Percentiles rank a stretch among this genome's conserved stretches.
phyloP scores from a whole-genome alignment of 2,329 filamentous ascomycete genomes.

The Fusarium beomiforme region DNA sequence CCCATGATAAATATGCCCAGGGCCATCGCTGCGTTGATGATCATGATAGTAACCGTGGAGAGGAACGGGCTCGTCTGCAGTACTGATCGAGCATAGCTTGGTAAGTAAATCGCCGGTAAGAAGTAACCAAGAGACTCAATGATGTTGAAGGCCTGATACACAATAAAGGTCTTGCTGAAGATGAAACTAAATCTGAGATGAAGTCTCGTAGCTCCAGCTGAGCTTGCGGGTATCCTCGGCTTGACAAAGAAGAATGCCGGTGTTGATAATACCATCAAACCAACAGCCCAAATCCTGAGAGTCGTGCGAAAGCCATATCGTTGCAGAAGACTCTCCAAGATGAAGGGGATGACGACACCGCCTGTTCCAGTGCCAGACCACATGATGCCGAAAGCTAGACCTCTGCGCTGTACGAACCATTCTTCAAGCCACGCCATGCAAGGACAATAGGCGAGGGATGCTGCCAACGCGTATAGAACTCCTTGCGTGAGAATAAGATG shows the following conservation, averaged over 20 bases:
- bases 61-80: constrained; percentile 58
- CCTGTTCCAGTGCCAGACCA: constrained; percentile 64
- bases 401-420: constrained; percentile 68
- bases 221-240: constrained; percentile 50
- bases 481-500: constrained; percentile 70
- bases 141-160: constrained; percentile 67
- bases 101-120: constrained; percentile 69
- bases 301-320: constrained; percentile 62
- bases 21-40: constrained; percentile 68
- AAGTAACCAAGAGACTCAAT: constrained; percentile 70
- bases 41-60: constrained; percentile 64
- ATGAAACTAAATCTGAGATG: constrained; percentile 56
- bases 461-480: constrained; percentile 67
- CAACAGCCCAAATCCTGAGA: constrained; percentile 61
- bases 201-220: constrained; percentile 48
- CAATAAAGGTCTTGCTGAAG: constrained; percentile 61
- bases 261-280: constrained; percentile 60
- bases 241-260: constrained; percentile 67
- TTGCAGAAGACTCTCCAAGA: constrained; percentile 62
- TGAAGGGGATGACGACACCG: constrained; percentile 58
- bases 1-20: constrained; percentile 68
- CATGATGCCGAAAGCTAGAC: constrained; percentile 70
- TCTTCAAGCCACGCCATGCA: constrained; percentile 68
- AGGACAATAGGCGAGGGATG: constrained; percentile 65
- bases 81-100: constrained; percentile 61